Evolutionary conservation across 768 basidiomycete species (phyloP).

Genomic region (Leccinum subgranulosum): DNA sequence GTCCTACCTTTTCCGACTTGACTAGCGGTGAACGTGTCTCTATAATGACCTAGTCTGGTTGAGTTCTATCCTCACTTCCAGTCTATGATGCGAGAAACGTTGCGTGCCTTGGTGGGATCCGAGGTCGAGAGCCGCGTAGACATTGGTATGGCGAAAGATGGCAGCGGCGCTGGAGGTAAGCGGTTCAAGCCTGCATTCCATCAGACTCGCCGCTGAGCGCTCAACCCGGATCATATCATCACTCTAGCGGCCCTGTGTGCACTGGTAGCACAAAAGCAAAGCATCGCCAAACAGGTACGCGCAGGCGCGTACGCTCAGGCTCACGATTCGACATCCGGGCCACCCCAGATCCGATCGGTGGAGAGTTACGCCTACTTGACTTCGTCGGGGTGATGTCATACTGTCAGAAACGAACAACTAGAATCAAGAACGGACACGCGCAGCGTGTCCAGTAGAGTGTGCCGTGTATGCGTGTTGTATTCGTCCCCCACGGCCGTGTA

Average conservation of each 20-base stretch:
- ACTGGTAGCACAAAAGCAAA: conserved; percentile 38
- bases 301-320: conserved; percentile 3
- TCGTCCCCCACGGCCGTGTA: conserved; percentile 1
- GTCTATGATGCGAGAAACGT: conserved; percentile 64
- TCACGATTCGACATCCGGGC: conserved; percentile 1
- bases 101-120: conserved; percentile 73
- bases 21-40: not conserved
- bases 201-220: not conserved
- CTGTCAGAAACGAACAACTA: not conserved
- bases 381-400: conserved; percentile 20
- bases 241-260: conserved; percentile 80
- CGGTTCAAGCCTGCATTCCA: not conserved
- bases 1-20: conserved; percentile 4
- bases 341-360: conserved; percentile 13
- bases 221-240: conserved; percentile 2
- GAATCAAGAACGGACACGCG: not conserved
- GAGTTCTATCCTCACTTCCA: conserved; percentile 92
- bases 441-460: not conserved
- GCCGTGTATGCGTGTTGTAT: conserved; percentile 11
- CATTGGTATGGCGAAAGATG: conserved; percentile 95
- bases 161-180: conserved; percentile 95
- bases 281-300: conserved; percentile 10
- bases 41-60: conserved; percentile 55
- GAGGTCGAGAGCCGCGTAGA: conserved; percentile 77
- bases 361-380: conserved; percentile 14